phyloP scores from a whole-genome alignment of 768 basidiomycete species.

The Coprinopsis cinerea region DNA sequence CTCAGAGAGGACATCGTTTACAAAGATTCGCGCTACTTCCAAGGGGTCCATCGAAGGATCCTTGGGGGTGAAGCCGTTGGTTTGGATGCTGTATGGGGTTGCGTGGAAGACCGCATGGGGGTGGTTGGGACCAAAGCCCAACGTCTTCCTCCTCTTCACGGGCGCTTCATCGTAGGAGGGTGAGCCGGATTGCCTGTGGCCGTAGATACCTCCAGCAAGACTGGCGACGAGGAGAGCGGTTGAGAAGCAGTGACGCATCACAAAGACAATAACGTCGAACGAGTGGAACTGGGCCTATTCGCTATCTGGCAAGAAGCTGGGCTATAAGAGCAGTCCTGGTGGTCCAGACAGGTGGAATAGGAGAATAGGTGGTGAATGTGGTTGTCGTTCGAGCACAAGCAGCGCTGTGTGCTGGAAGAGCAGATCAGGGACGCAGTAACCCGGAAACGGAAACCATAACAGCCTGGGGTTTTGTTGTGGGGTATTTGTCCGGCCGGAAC shows the following conservation, averaged over 20 bases:
- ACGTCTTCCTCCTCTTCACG: conserved; percentile 71
- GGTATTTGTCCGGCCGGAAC: conserved; percentile 6
- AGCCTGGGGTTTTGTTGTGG: conserved; percentile 7
- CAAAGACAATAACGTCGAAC: conserved; percentile 4
- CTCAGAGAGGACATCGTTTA: conserved; percentile 39
- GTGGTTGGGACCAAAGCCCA: conserved; percentile 82
- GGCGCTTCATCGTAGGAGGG: conserved; percentile 24
- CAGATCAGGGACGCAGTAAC: conserved; percentile 10
- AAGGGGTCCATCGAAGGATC: conserved; percentile 41
- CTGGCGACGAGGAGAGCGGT: conserved; percentile 57
- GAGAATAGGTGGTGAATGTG: not conserved
- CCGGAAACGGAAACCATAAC: not conserved
- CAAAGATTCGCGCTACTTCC: conserved; percentile 59
- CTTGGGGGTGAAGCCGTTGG: conserved; percentile 35
- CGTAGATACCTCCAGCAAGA: conserved; percentile 51
- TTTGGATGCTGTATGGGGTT: conserved; percentile 38
- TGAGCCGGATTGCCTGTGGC: conserved; percentile 29
- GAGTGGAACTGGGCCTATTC: conserved; percentile 1
- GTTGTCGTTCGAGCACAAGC: conserved; percentile 10
- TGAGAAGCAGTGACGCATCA: conserved; percentile 62
- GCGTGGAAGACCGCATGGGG: conserved; percentile 65
- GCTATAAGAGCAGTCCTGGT: not conserved
- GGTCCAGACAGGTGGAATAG: conserved; percentile 4
- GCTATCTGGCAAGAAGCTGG: not conserved
- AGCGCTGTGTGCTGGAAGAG: conserved; percentile 1